phyloP scores from a whole-genome alignment of 257 asterid species.

The Solanum appendiculatum region DNA sequence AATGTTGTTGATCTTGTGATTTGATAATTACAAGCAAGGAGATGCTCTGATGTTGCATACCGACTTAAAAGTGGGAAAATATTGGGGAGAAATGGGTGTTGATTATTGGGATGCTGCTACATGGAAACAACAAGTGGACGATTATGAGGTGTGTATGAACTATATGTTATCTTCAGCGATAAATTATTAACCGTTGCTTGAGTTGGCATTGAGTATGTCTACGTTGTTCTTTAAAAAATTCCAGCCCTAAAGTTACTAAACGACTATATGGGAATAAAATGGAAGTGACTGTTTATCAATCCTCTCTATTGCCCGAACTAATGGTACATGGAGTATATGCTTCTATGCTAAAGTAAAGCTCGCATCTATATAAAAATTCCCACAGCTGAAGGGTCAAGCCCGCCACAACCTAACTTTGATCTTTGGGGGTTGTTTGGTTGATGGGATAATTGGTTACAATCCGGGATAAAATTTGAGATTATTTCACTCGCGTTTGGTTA shows the following conservation, averaged over 20 bases:
- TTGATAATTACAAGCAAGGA: constrained; percentile 46
- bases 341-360: not conserved
- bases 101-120: constrained; percentile 66
- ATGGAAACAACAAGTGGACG: constrained; percentile 39
- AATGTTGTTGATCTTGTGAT: not conserved
- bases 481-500: not conserved
- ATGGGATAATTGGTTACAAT: not conserved
- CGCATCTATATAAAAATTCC: not conserved
- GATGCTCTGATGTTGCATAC: constrained; percentile 43
- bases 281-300: not conserved
- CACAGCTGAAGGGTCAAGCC: not conserved
- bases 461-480: not conserved
- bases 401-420: not conserved
- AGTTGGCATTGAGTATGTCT: not conserved
- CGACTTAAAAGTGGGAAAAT: constrained; percentile 69
- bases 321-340: not conserved
- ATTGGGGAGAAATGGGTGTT: constrained; percentile 69
- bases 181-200: not conserved
- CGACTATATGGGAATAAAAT: not conserved
- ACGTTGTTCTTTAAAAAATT: not conserved
- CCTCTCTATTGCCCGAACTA: not conserved
- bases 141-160: constrained; percentile 52
- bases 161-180: not conserved
- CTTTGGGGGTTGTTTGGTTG: not conserved
- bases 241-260: not conserved